Evolutionary conservation across 495 filamentous ascomycete species (phyloP).

Genomic region (Penicillium pancosmium): DNA sequence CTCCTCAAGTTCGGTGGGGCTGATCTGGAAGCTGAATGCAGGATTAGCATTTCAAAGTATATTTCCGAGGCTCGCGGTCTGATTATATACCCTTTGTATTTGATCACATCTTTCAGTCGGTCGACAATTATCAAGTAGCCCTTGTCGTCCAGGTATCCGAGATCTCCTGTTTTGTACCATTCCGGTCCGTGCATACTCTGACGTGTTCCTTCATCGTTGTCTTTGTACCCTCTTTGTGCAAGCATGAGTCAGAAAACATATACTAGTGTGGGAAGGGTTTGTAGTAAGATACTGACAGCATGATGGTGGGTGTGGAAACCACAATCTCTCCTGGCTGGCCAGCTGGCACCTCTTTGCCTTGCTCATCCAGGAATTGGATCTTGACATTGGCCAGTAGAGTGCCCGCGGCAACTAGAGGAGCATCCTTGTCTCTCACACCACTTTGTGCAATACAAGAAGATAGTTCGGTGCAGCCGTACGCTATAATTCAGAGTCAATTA

Average conservation of each 20-base stretch:
- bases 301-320: slow-evolving; percentile 10
- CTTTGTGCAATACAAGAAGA: slow-evolving; percentile 14
- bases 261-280: neutral
- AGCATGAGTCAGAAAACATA: neutral
- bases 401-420: slow-evolving; percentile 14
- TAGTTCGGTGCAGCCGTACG: slow-evolving; percentile 16
- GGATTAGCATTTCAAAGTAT: neutral
- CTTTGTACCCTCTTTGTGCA: slow-evolving; percentile 12
- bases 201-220: slow-evolving; percentile 3
- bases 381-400: slow-evolving; percentile 15
- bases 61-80: neutral
- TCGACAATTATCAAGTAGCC: slow-evolving; percentile 37
- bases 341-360: slow-evolving; percentile 12
- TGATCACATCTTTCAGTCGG: slow-evolving; percentile 42
- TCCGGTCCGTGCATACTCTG: slow-evolving; percentile 22
- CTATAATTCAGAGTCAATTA: slow-evolving; percentile 1
- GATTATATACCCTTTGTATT: slow-evolving; percentile 35
- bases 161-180: slow-evolving; percentile 59
- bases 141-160: slow-evolving; percentile 49
- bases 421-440: slow-evolving; percentile 11
- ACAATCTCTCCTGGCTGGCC: slow-evolving; percentile 13
- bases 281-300: slow-evolving; percentile 11
- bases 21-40: slow-evolving; percentile 37
- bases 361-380: slow-evolving; percentile 13
- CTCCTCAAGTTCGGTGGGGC: slow-evolving; percentile 35